Conservation (phyloP, 1,284 basidiomycete species). For the Heimioporus retisporus region DNA sequence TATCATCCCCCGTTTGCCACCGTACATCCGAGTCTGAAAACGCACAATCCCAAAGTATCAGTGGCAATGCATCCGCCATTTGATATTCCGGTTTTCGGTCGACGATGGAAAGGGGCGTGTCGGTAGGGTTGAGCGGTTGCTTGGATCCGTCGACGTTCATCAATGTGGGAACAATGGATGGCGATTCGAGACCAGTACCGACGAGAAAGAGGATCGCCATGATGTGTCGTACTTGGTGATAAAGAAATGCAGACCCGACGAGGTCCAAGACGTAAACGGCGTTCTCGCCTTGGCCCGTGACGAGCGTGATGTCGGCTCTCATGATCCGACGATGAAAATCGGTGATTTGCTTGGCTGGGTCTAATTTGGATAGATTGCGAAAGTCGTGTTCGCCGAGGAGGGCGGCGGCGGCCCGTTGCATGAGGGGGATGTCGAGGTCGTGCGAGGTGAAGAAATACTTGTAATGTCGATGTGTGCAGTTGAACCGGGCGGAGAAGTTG, state of each 20-base stretch:
- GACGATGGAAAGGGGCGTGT: conserved; percentile 59
- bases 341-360: conserved; percentile 93
- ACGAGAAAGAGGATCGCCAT: conserved; percentile 94
- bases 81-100: conserved; percentile 89
- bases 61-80: conserved; percentile 93
- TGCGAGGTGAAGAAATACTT: conserved; percentile 93
- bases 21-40: conserved; percentile 75
- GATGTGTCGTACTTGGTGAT: conserved; percentile 98
- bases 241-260: conserved; percentile 91
- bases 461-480: conserved; percentile 93
- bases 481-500: conserved; percentile 91
- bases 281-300: conserved; percentile 34
- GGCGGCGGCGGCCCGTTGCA: conserved; percentile 80
- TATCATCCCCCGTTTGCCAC: conserved; percentile 76
- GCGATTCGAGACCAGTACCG: conserved; percentile 84
- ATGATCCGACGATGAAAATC: conserved; percentile 77
- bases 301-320: conserved; percentile 68
- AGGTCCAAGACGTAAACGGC: conserved; percentile 87
- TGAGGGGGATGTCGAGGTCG: conserved; percentile 76
- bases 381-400: conserved; percentile 96
- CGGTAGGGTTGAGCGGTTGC: conserved; percentile 34
- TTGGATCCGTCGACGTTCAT: conserved; percentile 69
- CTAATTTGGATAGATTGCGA: conserved; percentile 96
- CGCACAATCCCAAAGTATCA: conserved; percentile 94
- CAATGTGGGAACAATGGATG: conserved; percentile 78